Base-by-base conservation (phyloP, 805 yeast genomes). In the Myxozyma nipponensis region DNA sequence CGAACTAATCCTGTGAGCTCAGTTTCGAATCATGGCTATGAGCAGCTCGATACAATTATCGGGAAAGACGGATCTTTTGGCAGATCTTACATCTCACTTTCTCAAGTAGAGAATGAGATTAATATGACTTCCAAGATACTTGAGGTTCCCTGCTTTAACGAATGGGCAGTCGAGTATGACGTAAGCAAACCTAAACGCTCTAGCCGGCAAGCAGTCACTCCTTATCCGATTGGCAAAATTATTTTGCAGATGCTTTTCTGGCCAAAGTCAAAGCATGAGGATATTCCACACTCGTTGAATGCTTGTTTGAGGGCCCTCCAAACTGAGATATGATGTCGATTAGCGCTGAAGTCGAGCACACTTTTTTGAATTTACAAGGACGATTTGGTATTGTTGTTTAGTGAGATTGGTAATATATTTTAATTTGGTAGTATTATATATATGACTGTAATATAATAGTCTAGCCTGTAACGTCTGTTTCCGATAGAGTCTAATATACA, bases 11-110 rank as follows among this genome's bases (percentile, higher is more conserved):
- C 34, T 81, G 58, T 23, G 95, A 85, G 69, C 69, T 75, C 26
- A 23, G n/a, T 30, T 30, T 15, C 35, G 13, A 21, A 28, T 9
- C 45, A 34, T 35, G 37, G 39, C 21, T 18, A 28, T 22, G n/a
- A 24, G 7, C 19, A 49, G 1, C 78, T 91, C 84, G 77, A 77
- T 30, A 66, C 72, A 30, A 69, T 77, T 48, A 76, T 88, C 56
- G 96, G 97, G 1, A 73, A 75, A 30, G 95, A 88, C 66, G 98
- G 98, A 1, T 86, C 96, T 34, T 89, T 86, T 73, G 96, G 88
- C 6, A 76, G 91, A 61, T 78, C 85, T 47, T 81, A 83, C 59
- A 72, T 90, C 47, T 77, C 77, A 41, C 83, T 84, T 60, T 74
- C 76, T 22, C 78, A 77, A 49, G 77, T 77, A 59, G 82, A 82